Percentiles rank a stretch among this genome's conserved stretches.
Conservation (phyloP, 176 grass and related monocot species). For the Zoysia japonica region DNA sequence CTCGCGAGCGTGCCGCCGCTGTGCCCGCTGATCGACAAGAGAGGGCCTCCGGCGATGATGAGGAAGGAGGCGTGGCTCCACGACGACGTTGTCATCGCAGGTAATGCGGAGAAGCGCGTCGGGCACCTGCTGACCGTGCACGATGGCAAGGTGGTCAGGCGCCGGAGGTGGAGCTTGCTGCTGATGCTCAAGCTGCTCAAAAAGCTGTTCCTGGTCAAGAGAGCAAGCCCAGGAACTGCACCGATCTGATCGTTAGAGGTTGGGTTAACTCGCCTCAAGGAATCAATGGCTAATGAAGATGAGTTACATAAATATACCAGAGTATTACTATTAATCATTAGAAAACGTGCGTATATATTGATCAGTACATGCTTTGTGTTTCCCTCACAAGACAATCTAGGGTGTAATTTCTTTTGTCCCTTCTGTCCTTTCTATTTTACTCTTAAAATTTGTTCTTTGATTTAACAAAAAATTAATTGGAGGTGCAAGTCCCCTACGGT, state of each 20-base stretch:
- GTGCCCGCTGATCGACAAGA: conserved; percentile 46
- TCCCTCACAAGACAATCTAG: conserved; percentile 16
- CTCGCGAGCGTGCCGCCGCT: conserved; percentile 43
- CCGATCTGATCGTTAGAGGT: conserved; percentile 32
- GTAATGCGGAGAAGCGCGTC: neutral
- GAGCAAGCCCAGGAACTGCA: conserved; percentile 39
- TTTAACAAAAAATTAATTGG: no score
- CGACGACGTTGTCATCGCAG: neutral
- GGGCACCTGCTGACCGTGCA: neutral
- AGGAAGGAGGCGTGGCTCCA: conserved; percentile 35
- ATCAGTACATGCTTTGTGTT: conserved; percentile 22
- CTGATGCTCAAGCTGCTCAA: conserved; percentile 83
- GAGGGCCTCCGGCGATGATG: conserved; percentile 28
- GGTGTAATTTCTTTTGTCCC: neutral
- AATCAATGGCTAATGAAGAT: neutral
- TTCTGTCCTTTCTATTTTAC: neutral
- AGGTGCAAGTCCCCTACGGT: no score
- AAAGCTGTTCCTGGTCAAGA: conserved; percentile 71
- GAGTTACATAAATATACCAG: conserved; percentile 3
- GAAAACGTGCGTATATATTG: conserved; percentile 6
- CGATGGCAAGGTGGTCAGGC: conserved; percentile 56
- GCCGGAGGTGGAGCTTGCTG: conserved; percentile 58
- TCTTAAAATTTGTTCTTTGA: no score
- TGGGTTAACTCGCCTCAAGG: no score
- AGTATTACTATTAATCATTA: neutral